Evolutionary conservation across 2,329 filamentous ascomycete genomes (phyloP).

Genomic region (Scedosporium aurantiacum): DNA sequence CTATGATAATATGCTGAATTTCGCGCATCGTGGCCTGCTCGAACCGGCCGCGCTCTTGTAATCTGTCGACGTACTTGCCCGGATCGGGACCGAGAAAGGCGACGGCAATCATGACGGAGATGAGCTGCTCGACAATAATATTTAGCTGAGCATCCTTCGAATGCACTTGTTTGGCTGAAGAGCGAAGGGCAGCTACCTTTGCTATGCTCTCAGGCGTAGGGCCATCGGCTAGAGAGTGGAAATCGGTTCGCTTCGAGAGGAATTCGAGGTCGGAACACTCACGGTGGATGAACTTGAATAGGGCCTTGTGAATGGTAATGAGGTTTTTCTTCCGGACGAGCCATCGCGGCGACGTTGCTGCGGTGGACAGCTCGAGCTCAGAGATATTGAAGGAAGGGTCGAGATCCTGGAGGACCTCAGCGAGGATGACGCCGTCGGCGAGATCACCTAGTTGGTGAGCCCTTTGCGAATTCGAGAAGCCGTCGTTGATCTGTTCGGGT

Average conservation of each 20-base stretch:
- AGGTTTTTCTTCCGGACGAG: constrained; percentile 40
- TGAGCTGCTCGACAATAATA: constrained; percentile 33
- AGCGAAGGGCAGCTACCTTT: constrained; percentile 28
- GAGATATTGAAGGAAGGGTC: constrained; percentile 44
- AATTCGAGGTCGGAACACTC: constrained; percentile 39
- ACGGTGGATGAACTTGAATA: constrained; percentile 44
- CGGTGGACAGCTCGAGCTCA: constrained; percentile 36
- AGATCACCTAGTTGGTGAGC: constrained; percentile 40
- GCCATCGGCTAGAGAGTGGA: constrained; percentile 46
- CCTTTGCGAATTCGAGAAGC: constrained; percentile 33
- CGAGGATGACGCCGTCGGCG: constrained; percentile 42
- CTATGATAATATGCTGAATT: constrained; percentile 35
- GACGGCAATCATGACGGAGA: constrained; percentile 51
- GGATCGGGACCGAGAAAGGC: constrained; percentile 49
- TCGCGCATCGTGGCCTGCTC: constrained; percentile 31
- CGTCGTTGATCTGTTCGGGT: constrained; percentile 19
- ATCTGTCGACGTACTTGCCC: constrained; percentile 38
- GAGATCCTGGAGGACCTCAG: constrained; percentile 45
- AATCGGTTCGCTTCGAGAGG: constrained; percentile 41
- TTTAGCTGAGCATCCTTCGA: constrained; percentile 13
- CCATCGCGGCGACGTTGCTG: constrained; percentile 26
- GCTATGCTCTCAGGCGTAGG: constrained; percentile 42
- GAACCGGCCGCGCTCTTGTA: constrained; percentile 23
- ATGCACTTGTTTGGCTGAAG: background rate
- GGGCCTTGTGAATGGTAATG: constrained; percentile 41